Conservation (phyloP, 2,329 filamentous ascomycete species). For the Fusarium dlaminii region DNA sequence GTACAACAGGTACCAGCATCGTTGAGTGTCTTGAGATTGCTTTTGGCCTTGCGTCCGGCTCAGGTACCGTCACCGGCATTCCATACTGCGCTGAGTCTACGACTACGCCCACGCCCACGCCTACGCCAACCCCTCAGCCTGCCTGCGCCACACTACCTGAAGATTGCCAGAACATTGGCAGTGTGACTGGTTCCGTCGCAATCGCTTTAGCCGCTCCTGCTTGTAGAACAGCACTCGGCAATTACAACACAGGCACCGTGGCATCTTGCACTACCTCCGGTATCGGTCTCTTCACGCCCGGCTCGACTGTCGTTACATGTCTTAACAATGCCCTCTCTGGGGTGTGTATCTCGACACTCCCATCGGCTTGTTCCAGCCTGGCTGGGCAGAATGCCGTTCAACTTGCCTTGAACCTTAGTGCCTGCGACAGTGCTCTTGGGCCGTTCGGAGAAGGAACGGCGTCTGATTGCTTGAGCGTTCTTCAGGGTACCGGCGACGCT, state of each 20-base stretch:
- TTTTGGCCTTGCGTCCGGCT: background rate
- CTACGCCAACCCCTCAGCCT: background rate
- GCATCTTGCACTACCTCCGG: background rate
- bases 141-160: background rate
- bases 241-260: background rate
- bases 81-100: background rate
- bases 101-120: background rate
- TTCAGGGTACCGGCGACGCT: background rate
- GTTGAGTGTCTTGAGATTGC: background rate
- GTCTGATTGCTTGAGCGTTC: background rate
- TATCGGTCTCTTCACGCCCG: background rate
- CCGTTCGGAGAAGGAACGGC: background rate
- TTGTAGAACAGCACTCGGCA: background rate
- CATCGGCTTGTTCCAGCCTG: background rate
- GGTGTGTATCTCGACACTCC: background rate
- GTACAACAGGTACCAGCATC: background rate
- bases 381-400: background rate
- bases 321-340: background rate
- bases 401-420: background rate
- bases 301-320: background rate
- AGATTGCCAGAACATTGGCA: rapidly evolving
- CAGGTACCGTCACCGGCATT: background rate
- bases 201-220: background rate
- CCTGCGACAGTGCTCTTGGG: background rate
- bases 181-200: background rate